A percentile compares a stretch with the other conserved stretches of the same genome.
Conservation (phyloP, 306 rosid genomes). For the Vigna reflexopilosa region DNA sequence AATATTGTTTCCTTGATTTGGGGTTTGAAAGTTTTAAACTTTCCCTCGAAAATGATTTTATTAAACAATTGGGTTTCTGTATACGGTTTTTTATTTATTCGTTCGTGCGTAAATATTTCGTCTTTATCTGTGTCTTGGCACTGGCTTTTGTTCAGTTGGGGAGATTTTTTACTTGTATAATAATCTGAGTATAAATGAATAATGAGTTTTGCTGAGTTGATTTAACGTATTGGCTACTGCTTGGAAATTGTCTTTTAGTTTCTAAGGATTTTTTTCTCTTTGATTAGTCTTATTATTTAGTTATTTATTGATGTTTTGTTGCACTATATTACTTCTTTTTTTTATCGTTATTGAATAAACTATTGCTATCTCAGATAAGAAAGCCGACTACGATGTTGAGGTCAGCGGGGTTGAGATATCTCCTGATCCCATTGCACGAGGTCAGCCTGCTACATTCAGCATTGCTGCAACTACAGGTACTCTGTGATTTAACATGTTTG, state of each 20-base stretch:
- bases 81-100: neutral
- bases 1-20: neutral
- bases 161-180: neutral
- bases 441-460: constrained; percentile 79
- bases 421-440: constrained; percentile 78
- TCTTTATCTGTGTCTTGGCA: neutral
- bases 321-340: neutral
- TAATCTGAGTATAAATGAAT: constrained; percentile 1
- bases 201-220: constrained; percentile 22
- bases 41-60: neutral
- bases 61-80: constrained; percentile 19
- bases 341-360: neutral
- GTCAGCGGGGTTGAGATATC: constrained; percentile 75
- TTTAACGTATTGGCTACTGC: neutral
- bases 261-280: neutral
- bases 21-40: constrained; percentile 12
- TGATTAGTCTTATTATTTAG: neutral
- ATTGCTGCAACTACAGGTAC: constrained; percentile 82
- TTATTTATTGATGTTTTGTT: neutral
- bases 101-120: neutral
- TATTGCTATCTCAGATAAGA: constrained; percentile 60
- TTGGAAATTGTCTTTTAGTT: neutral
- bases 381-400: constrained; percentile 63
- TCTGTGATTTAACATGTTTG: neutral
- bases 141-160: neutral